Percentiles rank a stretch among this genome's conserved stretches.
Evolutionary conservation across 2,329 filamentous ascomycete species (phyloP).

Genomic region (Cercospora beticola): DNA sequence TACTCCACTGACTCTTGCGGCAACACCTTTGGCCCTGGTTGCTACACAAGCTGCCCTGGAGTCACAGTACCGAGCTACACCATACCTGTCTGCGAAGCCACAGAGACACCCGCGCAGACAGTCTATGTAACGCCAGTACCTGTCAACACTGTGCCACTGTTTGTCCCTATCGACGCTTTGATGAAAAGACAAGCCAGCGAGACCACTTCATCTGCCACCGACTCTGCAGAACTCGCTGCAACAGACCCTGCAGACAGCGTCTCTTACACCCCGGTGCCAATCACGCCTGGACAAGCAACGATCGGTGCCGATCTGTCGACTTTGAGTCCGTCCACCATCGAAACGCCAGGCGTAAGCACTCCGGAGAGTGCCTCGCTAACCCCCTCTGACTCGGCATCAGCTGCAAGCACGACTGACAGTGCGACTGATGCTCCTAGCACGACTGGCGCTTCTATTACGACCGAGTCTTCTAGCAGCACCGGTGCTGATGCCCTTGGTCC

Average conservation of each 20-base stretch:
- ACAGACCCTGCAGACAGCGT: not conserved
- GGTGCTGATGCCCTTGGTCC: not conserved
- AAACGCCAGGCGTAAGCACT: not conserved
- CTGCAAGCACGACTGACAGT: not conserved
- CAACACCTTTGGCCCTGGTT: constrained; percentile 28
- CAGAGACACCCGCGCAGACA: not conserved
- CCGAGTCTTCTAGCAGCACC: not conserved
- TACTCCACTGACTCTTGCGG: constrained; percentile 24
- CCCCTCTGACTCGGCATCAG: not conserved
- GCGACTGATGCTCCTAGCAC: not conserved
- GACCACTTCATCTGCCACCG: not conserved
- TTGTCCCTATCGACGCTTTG: constrained; percentile 6
- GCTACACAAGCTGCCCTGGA: constrained; percentile 23
- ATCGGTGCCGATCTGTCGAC: constrained; percentile 1
- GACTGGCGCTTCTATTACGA: not conserved
- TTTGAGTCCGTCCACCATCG: not conserved
- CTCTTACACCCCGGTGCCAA: not conserved
- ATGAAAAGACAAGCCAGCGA: not conserved
- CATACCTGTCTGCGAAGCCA: constrained; percentile 17
- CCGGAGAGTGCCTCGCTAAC: not conserved
- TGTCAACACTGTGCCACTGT: not conserved
- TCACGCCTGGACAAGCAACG: not conserved
- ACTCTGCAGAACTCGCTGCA: not conserved
- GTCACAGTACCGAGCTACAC: constrained; percentile 18
- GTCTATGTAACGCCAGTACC: constrained; percentile 8